These are phyloP conservation scores for Mrakia hoshinonis DNA, from an alignment of 768 basidiomycete genomes.

Conservation along the genomic window DNA sequence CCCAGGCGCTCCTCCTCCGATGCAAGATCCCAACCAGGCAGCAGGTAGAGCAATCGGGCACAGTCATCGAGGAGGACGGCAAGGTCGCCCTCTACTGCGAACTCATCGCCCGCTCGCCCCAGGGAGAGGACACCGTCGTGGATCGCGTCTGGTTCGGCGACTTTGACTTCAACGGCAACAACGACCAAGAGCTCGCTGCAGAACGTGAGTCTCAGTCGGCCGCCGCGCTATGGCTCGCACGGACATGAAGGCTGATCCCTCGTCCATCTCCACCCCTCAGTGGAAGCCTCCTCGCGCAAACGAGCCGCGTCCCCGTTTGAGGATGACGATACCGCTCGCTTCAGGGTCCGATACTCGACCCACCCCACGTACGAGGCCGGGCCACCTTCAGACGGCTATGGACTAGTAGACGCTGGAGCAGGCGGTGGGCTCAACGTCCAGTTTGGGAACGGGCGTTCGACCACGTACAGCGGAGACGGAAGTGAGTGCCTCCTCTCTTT, in stretches of 20 bases:
- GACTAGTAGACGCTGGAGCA: not conserved
- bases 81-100: conserved; percentile 20
- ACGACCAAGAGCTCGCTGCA: no score
- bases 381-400: not conserved
- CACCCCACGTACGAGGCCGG: not conserved
- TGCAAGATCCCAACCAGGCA: conserved; percentile 14
- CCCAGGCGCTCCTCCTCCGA: conserved; percentile 23
- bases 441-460: no score
- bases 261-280: not conserved
- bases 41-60: not conserved
- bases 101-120: conserved; percentile 5
- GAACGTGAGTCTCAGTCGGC: not conserved
- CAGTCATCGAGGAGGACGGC: not conserved
- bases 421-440: not conserved
- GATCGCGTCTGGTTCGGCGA: conserved; percentile 28
- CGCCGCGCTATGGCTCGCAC: not conserved
- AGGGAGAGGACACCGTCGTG: conserved; percentile 1
- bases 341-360: not conserved
- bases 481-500: not conserved
- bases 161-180: conserved; percentile 8
- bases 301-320: not conserved
- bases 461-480: not conserved
- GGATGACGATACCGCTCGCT: not conserved
- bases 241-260: not conserved
- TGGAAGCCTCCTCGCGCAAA: not conserved